phyloP scores from a whole-genome alignment of 176 grass and related monocot genomes.

The Themeda triandra region DNA sequence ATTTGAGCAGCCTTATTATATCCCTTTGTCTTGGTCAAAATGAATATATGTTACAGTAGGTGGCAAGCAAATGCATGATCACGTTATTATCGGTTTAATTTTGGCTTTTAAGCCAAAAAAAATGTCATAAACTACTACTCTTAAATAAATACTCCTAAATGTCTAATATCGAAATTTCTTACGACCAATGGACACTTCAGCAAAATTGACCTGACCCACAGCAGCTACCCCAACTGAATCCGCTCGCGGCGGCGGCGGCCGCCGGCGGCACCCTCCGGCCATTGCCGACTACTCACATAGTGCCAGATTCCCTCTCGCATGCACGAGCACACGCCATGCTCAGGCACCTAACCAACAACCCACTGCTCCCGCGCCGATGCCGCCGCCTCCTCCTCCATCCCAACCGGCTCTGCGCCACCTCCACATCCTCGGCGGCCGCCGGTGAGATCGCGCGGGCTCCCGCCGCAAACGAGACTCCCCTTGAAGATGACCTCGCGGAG shows the following conservation, averaged over 20 bases:
- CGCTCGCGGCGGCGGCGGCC: neutral
- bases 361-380: slow-evolving; percentile 3
- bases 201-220: neutral
- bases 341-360: neutral
- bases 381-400: neutral
- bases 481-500: slow-evolving; percentile 21
- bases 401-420: slow-evolving; percentile 5
- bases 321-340: slow-evolving; percentile 24
- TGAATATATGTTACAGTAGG: no score
- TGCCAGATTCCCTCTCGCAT: neutral
- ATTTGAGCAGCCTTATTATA: no score
- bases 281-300: neutral
- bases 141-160: neutral
- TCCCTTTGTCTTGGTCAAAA: no score
- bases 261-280: neutral
- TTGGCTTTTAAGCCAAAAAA: no score
- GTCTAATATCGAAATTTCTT: neutral
- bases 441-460: neutral
- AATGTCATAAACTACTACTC: no score
- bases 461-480: neutral
- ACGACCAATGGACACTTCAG: neutral
- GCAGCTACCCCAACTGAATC: neutral
- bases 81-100: no score
- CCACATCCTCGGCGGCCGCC: slow-evolving; percentile 5
- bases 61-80: no score